Base-by-base conservation (phyloP, 495 filamentous ascomycete genomes). In the Penicillium chermesinum region DNA sequence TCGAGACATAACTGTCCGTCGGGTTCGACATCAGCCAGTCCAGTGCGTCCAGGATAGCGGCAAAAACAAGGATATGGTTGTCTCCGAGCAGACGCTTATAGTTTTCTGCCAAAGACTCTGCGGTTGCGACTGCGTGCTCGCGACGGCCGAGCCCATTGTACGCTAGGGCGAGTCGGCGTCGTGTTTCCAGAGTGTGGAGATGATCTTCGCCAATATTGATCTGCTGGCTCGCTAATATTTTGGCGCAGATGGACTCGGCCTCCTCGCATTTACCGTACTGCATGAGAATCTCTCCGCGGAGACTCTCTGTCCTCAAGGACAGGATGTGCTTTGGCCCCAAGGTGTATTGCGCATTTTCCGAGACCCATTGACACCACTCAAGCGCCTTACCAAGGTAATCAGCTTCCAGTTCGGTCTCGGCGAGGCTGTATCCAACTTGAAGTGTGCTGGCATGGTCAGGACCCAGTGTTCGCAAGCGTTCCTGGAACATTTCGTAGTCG, bases 161-260 rank as follows among this genome's bases (percentile, higher is more conserved):
- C 0, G 65, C 57, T 35, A 54, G 18, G 1, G 53, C 63, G 3
- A 70, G 39, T 3, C 67, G 67, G 32, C 63, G 60, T 7, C 67
- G 63, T 0, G 67, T 70, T 0, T 59, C 55, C 16, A 66, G 46
- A 7, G 65, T 70, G 37, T 70, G 63, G 2, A 68, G 22, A 34
- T 66, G 63, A 12, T 66, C 58, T 34, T 70, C 67, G 10, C 67
- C 67, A 13, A 70, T 61, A 8, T 50, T 64, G 54, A 70, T 70
- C 22, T 70, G 67, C 17, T 70, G 67, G 10, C 65, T 61, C 1
- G 67, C 67, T 2, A 70, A 52, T 2, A 68, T 58, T 7, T 70
- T 68, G 13, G 67, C 61, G 16, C 61, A 65, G 22, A 68, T 50
- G 0, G 65, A 68, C 48, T 70, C 65, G 0, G 61, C 59, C 30